Conservation (phyloP, 352 stramenopile genomes). For the Phytopythium sindhum region DNA sequence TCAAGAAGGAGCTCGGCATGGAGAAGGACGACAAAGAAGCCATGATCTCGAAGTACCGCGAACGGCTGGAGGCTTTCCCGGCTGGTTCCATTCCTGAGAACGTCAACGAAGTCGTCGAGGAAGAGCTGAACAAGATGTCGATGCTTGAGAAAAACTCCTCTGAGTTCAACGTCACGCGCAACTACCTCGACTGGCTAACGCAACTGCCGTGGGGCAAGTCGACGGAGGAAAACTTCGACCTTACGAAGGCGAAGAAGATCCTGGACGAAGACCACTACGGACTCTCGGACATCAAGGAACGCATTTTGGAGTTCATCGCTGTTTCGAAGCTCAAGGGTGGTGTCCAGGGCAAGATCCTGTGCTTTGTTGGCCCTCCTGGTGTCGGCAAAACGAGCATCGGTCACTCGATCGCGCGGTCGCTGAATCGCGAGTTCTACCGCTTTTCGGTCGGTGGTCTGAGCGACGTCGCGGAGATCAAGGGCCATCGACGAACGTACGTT, state of each 20-base stretch:
- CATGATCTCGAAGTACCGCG: slow-evolving; percentile 95
- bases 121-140: slow-evolving; percentile 97
- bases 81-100: slow-evolving; percentile 59
- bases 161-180: slow-evolving; percentile 98
- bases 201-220: slow-evolving; percentile 96
- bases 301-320: slow-evolving; percentile 99
- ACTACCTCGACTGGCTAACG: slow-evolving; percentile 99
- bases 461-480: slow-evolving; percentile 98
- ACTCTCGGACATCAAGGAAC: slow-evolving; percentile 97
- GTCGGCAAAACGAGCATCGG: slow-evolving; percentile 95
- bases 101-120: slow-evolving; percentile 94
- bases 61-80: slow-evolving; percentile 68
- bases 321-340: slow-evolving; percentile 96
- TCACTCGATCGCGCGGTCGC: slow-evolving; percentile 93
- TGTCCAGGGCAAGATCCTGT: slow-evolving; percentile 98
- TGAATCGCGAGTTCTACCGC: slow-evolving; percentile 98
- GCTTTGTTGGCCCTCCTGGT: slow-evolving; percentile 93
- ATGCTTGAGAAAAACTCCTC: slow-evolving; percentile 98
- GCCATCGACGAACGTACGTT: slow-evolving; percentile 97
- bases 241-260: slow-evolving; percentile 90
- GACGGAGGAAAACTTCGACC: slow-evolving; percentile 96
- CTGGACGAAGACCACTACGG: slow-evolving; percentile 98
- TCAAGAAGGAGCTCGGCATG: slow-evolving; percentile 99
- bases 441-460: slow-evolving; percentile 97
- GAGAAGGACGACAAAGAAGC: slow-evolving; percentile 99